Base-by-base conservation (phyloP, 2,329 filamentous ascomycete species). In the Emergomyces orientalis region DNA sequence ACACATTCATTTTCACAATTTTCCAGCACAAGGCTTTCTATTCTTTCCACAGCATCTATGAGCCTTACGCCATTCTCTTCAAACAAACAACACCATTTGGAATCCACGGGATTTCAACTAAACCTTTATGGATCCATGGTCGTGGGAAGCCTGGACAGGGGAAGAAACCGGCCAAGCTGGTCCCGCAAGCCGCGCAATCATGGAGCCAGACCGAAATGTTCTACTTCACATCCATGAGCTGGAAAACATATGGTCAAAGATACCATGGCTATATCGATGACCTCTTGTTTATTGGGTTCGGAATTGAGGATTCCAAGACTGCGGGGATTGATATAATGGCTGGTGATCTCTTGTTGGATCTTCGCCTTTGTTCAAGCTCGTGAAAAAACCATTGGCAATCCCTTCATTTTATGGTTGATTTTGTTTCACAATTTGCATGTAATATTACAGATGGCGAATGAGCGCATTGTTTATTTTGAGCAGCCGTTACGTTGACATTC, bases 191-290 rank as follows among this genome's bases (percentile, higher is more conserved):
- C 9, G 6, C 60, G 11, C 25, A 61, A 55, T 54, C 39, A 27
- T 69, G 64, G 67, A 69, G 71, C 1, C 75, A 77, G 30, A 79
- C 78, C 0, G 81, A 84, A 67, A 84, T 85, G 82, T 72, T 86
- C 34, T 86, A 85, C 64, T 74, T 85, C 0, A 85, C 82, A 0
- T 81, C 78, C 0, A 79, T 85, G 39, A 82, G 77, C 64, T 86
- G 84, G 84, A 84, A 80, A 69, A 69, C 65, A 0, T 70, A 71
- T 0, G 76, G 75, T 0, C 72, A 77, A 64, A 78, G 69, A 37
- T 85, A 86, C 65, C 80, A 85, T 67, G 84, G 84, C 0, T 84
- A 80, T 62, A 63, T 81, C 11, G 83, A 86, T 65, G 83, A 86
- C 67, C 77, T 80, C 14, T 22, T 86, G 17, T 80, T 86, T 49